These are phyloP conservation scores for Monosporascus cannonballus DNA, from an alignment of 2,329 filamentous ascomycete species.

Conservation along the genomic window DNA sequence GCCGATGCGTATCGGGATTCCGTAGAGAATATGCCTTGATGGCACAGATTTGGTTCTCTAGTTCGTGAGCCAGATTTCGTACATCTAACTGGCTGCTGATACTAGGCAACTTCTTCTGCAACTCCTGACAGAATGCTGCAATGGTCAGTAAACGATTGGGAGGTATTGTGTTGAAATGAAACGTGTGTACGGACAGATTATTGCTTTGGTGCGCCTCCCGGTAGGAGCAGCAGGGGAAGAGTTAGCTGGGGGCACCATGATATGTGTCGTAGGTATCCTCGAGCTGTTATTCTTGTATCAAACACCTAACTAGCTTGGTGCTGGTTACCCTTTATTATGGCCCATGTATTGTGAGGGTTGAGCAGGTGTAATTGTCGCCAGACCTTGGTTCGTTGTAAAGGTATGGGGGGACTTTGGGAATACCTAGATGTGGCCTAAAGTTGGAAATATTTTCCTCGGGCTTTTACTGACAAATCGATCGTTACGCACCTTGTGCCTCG, in stretches of 20 bases:
- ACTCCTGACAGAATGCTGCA: slow-evolving; percentile 19
- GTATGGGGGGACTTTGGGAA: no score
- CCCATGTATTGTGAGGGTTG: no score
- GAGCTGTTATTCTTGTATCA: no score
- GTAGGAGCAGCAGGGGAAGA: slow-evolving; percentile 13
- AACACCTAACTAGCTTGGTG: no score
- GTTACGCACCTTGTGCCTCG: no score
- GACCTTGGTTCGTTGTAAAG: no score
- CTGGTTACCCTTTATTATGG: no score
- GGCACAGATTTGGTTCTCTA: slow-evolving; percentile 32
- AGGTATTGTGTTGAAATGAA: slow-evolving; percentile 4
- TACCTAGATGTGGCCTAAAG: no score
- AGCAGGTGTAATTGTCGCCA: no score
- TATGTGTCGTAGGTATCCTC: no score
- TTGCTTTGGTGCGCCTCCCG: slow-evolving; percentile 25
- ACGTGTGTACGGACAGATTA: slow-evolving; percentile 22
- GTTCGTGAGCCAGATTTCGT: slow-evolving; percentile 31
- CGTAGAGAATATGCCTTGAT: slow-evolving; percentile 27
- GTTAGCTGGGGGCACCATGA: slow-evolving; percentile 9
- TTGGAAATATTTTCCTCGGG: no score
- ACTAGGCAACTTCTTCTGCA: slow-evolving; percentile 22
- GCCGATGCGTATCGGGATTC: slow-evolving; percentile 22
- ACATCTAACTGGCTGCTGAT: slow-evolving; percentile 19
- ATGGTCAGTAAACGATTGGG: slow-evolving; percentile 5
- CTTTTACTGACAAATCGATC: no score